Evolutionary conservation across 2,329 filamentous ascomycete species (phyloP).

Genomic region (Epichloe uncinata): DNA sequence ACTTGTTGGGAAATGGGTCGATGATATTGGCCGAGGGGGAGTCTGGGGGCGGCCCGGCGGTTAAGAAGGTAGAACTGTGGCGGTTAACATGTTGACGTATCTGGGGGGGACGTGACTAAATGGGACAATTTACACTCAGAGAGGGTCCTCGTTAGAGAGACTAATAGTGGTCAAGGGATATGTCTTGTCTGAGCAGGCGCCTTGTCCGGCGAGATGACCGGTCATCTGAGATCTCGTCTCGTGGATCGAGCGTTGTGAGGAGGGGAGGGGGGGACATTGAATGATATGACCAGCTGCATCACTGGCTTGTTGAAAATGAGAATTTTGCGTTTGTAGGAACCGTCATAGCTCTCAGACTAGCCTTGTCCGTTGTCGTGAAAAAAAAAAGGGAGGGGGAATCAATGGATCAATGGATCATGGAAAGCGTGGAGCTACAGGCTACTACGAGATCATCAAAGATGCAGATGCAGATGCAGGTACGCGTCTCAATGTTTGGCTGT

Average conservation of each 20-base stretch:
- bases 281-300: background rate
- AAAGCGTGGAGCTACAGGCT: background rate
- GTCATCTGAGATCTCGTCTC: background rate
- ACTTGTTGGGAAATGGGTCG: slow-evolving; percentile 25
- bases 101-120: background rate
- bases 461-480: background rate
- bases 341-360: background rate
- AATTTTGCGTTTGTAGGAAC: background rate
- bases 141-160: background rate
- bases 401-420: background rate
- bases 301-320: background rate
- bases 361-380: background rate
- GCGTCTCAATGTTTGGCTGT: background rate
- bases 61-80: slow-evolving; percentile 4
- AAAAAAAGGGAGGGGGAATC: background rate
- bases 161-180: background rate
- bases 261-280: too few relatives aligned
- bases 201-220: background rate
- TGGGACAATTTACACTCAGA: background rate
- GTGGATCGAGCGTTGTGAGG: too few relatives aligned
- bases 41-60: slow-evolving; percentile 8
- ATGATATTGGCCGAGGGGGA: slow-evolving; percentile 41
- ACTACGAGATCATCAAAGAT: background rate
- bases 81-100: background rate
- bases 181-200: background rate